Conservation (phyloP, 2,329 filamentous ascomycete genomes). For the Cytospora schulzeri region DNA sequence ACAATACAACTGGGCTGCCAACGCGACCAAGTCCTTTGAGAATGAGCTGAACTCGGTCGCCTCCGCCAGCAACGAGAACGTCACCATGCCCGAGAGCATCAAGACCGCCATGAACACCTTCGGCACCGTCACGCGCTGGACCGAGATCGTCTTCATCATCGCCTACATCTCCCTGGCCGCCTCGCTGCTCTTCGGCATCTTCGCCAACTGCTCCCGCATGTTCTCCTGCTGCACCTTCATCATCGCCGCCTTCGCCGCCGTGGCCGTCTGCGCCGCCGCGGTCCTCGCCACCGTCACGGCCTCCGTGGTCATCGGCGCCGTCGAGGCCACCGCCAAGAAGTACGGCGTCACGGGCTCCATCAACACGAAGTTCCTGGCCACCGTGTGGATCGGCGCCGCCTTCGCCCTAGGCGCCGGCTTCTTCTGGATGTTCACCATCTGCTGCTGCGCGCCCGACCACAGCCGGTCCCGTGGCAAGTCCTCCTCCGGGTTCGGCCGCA, state of each 20-base stretch:
- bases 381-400: constrained; percentile 78
- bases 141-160: constrained; percentile 78
- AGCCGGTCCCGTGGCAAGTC: constrained; percentile 33
- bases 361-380: constrained; percentile 69
- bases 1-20: constrained; percentile 75
- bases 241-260: constrained; percentile 64
- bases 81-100: constrained; percentile 69
- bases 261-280: constrained; percentile 62
- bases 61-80: constrained; percentile 51
- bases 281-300: constrained; percentile 75
- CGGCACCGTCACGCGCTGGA: constrained; percentile 75
- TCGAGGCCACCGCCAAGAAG: constrained; percentile 66
- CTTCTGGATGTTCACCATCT: constrained; percentile 91
- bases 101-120: constrained; percentile 72
- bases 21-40: constrained; percentile 67
- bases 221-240: constrained; percentile 83
- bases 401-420: constrained; percentile 75
- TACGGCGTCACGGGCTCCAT: constrained; percentile 72
- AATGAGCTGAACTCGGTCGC: constrained; percentile 55
- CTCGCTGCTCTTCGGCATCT: constrained; percentile 77
- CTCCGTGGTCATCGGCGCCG: constrained; percentile 66
- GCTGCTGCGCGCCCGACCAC: constrained; percentile 78
- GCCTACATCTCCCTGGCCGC: constrained; percentile 69
- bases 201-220: constrained; percentile 80
- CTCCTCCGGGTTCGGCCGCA: constrained; percentile 34